Percentiles rank a stretch among this genome's conserved stretches.
These are phyloP conservation scores for Coniochaeta ligniaria DNA, from an alignment of 2,329 filamentous ascomycete genomes.

Conservation along the genomic window DNA sequence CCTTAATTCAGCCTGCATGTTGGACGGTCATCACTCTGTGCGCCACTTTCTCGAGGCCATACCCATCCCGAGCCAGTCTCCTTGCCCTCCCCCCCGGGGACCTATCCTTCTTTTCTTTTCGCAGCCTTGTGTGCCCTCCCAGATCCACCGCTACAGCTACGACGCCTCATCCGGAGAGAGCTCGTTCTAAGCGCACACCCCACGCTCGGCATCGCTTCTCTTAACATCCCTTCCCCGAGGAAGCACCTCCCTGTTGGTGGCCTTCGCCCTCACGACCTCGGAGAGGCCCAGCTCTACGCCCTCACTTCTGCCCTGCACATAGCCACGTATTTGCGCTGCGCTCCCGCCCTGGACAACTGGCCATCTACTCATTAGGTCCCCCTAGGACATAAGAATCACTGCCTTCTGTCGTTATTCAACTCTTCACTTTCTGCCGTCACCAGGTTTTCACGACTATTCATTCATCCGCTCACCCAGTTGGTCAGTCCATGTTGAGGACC, in stretches of 20 bases:
- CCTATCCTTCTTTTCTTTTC: background rate
- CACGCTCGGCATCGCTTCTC: background rate
- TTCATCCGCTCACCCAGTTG: background rate
- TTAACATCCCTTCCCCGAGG: background rate
- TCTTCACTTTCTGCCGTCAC: background rate
- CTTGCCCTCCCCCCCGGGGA: background rate
- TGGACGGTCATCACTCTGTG: background rate
- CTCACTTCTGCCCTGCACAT: background rate
- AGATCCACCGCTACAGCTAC: background rate
- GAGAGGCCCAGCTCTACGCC: background rate
- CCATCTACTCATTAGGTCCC: background rate
- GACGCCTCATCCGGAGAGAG: background rate
- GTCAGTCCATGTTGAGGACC: background rate
- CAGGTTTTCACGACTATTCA: background rate
- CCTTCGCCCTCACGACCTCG: background rate
- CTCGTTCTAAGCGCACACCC: background rate
- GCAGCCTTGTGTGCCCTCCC: background rate
- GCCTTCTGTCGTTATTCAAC: background rate
- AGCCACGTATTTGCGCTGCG: background rate
- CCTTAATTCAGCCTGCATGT: conserved; percentile 1
- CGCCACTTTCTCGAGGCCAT: background rate
- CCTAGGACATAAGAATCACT: background rate
- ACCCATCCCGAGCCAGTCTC: background rate
- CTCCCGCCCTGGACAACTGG: background rate
- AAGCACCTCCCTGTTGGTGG: background rate